A percentile compares a stretch with the other conserved stretches of the same genome.
Conservation (phyloP, 495 filamentous ascomycete species). For the Trichodelitschia bisporula region DNA sequence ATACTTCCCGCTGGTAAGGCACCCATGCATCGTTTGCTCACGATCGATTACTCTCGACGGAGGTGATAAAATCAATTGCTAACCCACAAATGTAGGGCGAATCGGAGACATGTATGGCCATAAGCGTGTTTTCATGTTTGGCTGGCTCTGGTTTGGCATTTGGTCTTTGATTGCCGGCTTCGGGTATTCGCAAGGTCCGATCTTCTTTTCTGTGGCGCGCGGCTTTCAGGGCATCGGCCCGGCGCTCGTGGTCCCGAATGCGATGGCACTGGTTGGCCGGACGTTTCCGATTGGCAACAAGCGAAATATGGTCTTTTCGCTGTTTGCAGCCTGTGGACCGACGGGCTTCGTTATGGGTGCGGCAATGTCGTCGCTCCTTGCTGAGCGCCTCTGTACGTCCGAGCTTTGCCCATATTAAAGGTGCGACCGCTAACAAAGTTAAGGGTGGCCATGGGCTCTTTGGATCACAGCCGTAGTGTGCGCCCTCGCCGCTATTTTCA, state of each 20-base stretch:
- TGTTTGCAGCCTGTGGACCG: slow-evolving; percentile 8
- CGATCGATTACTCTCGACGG: too few relatives aligned
- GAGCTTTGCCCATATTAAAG: neutral
- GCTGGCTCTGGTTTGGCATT: slow-evolving; percentile 6
- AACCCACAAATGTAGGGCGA: slow-evolving; percentile 1
- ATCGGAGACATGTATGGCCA: slow-evolving; percentile 10
- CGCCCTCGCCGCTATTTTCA: slow-evolving; percentile 1
- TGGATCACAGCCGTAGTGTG: slow-evolving; percentile 3
- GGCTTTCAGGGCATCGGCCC: slow-evolving; percentile 28
- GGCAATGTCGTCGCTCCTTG: slow-evolving; percentile 4
- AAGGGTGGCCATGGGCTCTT: slow-evolving; percentile 9
- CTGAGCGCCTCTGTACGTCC: neutral
- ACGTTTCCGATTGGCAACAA: slow-evolving; percentile 12
- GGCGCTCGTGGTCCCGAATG: slow-evolving; percentile 25
- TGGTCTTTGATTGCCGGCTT: slow-evolving; percentile 7
- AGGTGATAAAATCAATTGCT: too few relatives aligned
- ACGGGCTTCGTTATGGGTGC: slow-evolving; percentile 7
- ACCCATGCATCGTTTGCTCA: too few relatives aligned
- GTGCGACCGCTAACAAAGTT: slow-evolving; percentile 2
- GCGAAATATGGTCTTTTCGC: slow-evolving; percentile 7
- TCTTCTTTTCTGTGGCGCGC: slow-evolving; percentile 22
- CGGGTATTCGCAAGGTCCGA: slow-evolving; percentile 12
- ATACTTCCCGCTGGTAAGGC: slow-evolving; percentile 7
- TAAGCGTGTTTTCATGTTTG: slow-evolving; percentile 7
- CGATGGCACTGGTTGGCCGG: slow-evolving; percentile 21